phyloP scores from a whole-genome alignment of 192 early-diverging fungal species.

The Backusella mclennaniae region DNA sequence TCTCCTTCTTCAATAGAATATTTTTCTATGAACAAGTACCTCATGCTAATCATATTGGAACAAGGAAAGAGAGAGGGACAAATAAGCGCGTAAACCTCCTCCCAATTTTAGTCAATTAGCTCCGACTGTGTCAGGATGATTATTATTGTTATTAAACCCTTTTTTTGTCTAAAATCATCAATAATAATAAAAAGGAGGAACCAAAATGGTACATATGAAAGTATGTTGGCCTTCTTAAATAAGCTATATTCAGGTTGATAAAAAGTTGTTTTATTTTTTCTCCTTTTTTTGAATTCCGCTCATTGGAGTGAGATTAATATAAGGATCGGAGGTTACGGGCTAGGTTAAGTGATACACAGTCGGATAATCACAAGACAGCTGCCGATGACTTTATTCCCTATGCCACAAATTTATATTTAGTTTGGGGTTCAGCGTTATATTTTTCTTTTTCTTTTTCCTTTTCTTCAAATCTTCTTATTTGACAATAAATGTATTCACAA shows the following conservation, averaged over 20 bases:
- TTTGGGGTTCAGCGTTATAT: background rate
- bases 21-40: no score
- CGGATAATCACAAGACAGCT: slow-evolving; percentile 1
- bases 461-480: background rate
- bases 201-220: background rate
- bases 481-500: slow-evolving; percentile 1
- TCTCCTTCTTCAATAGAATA: no score
- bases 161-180: background rate
- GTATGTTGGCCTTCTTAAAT: background rate
- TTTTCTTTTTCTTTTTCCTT: background rate
- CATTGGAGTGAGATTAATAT: background rate
- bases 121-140: background rate
- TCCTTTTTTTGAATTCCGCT: slow-evolving; percentile 4
- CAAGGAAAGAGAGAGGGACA: no score
- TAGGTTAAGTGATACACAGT: background rate
- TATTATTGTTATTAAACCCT: background rate
- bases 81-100: background rate
- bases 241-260: background rate
- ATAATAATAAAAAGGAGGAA: background rate
- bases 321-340: background rate
- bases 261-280: background rate
- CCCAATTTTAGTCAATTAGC: background rate
- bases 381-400: background rate
- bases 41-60: no score
- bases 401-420: slow-evolving; percentile 7